phyloP scores from a whole-genome alignment of 257 asterid genomes.

The Solanum chiquidenum region DNA sequence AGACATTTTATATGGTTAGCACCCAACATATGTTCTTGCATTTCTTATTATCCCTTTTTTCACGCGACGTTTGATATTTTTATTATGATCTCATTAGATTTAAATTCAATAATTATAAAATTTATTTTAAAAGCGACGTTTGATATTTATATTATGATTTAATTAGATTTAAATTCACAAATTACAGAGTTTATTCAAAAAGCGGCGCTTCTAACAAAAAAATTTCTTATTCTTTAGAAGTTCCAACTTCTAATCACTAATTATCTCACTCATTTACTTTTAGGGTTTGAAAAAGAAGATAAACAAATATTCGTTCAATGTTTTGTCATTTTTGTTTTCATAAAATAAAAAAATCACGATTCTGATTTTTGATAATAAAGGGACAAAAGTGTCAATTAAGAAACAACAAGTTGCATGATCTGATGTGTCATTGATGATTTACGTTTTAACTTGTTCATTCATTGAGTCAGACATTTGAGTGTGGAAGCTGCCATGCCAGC shows the following conservation, averaged over 20 bases:
- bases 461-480: background rate
- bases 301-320: background rate
- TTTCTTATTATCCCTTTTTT: background rate
- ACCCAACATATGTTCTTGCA: background rate
- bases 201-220: background rate
- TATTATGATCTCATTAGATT: fast-evolving
- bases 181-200: background rate
- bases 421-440: background rate
- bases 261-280: background rate
- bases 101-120: fast-evolving
- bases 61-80: fast-evolving
- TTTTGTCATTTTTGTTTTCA: background rate
- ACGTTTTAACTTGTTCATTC: background rate
- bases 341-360: background rate
- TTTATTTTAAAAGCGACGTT: fast-evolving
- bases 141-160: too few relatives aligned
- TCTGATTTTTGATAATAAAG: background rate
- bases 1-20: background rate
- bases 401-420: background rate
- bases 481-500: background rate
- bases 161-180: too few relatives aligned
- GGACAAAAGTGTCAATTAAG: background rate
- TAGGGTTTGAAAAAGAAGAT: background rate
- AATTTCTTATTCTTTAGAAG: too few relatives aligned
- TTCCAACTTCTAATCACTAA: too few relatives aligned